Evolutionary conservation across 306 rosid genomes (phyloP), one percentile per base, ranked within the genome.

Genomic region (Cucurbita maxima): DNA sequence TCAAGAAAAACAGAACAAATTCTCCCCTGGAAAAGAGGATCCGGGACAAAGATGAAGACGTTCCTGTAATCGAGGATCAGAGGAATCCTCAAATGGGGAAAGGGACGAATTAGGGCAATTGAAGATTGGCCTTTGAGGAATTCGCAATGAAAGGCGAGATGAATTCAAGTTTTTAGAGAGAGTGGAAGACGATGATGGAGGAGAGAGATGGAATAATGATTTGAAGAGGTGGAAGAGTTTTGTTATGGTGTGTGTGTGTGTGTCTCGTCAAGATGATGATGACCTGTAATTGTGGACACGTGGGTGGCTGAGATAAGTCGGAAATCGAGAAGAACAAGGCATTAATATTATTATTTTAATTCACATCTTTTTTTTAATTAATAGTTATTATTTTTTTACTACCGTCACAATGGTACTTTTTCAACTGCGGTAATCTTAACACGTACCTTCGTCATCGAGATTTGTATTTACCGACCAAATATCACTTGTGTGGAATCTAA

Each of bases 101-200:
- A 16, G 11, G 76, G 72, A 73, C 11, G 70, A 71, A 77, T 76
- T 76, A 59, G 82, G 79, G 82, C 25, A 51, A 62, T 30, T 13
- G 51, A 74, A 61, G 50, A 59, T 45, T 22, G 54, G 77, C 84
- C 48, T 60, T 36, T 71, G 71, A 79, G 71, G 71, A 76, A 80
- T 76, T 79, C 79, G 82, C 51, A 67, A 57, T 71, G 72, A 54
- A 64, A 38, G 13, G 72, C 62, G 64, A 60, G 22, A 43, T 38
- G 3, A 7, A 57, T 41, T 25, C 51, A 61, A 0, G 30, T 30
- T 30, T 34, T 8, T 15, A 36, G 45, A 71, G 66, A 58, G 52
- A 72, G 78, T 52, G 76, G 61, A 56, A 4, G 36, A 52, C n/a
- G 38, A 11, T 2, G n/a, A 45, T 7, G 44, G 40, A 72, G 67